Base-by-base conservation (phyloP, 768 basidiomycete species). In the Lactarius indigo region DNA sequence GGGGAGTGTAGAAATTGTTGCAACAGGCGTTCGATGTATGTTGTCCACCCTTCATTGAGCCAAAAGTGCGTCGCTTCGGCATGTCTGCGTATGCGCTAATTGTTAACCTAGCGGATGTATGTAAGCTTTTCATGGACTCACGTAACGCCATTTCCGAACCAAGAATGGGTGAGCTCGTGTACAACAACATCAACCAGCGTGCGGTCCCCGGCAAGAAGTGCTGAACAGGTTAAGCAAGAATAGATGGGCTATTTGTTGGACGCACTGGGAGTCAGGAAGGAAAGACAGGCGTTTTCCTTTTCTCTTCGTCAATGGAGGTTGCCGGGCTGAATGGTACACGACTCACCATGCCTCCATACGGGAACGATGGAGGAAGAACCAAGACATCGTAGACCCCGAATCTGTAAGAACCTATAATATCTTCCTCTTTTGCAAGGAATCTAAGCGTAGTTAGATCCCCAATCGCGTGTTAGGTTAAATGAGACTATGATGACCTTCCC, bases 11-110 rank as follows among this genome's bases (percentile, higher is more conserved):
- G 79, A 55, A 81, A 78, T 69, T 87, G 82, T 57, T 86, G 86
- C 55, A 96, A 79, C 9, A 96, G 77, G 18, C 94, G 87, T 74
- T 98, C 96, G 35, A 92, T 87, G 73, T 95, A 98, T 0, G 92
- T 95, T 37, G 96, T 97, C 90, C 92, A 96, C 31, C 94, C 90
- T 79, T 95, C 91, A 74, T 94, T 94, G 44, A 94, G 84, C 91
- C 91, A 93, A 78, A 92, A 93, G 76, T 92, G 90, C 0, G 85
- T 84, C 0, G 90, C 86, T 69, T 92, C 77, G 0, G 88, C 87
- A 63, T 90, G 88, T 0, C 88, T 85, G 65, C 9, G 41, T 41
- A 15, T 31, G 42, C 54, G 20, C 35, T 13, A 47, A 33, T 30
- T 35, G 30, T 31, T 20, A 41, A n/a, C 12, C 37, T n/a, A 52